Conservation (phyloP, 768 basidiomycete species). For the Trametopsis cervina region DNA sequence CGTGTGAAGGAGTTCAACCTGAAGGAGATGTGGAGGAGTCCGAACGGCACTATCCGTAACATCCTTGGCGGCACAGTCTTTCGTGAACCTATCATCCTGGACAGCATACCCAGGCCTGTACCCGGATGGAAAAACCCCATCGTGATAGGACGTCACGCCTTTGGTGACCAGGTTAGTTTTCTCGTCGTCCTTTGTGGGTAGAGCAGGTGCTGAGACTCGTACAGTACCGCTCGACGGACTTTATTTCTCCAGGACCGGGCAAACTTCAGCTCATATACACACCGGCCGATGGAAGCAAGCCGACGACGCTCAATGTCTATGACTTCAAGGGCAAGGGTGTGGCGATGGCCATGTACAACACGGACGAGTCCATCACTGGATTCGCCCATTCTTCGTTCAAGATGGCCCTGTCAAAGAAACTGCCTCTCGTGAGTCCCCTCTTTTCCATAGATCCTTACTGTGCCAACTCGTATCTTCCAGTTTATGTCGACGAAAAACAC, state of each 20-base stretch:
- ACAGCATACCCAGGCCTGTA: conserved; percentile 85
- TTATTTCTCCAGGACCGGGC: conserved; percentile 84
- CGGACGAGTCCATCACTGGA: conserved; percentile 91
- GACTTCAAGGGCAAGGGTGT: conserved; percentile 92
- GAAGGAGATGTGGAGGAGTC: conserved; percentile 98
- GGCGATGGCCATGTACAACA: conserved; percentile 98
- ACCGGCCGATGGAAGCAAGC: conserved; percentile 66
- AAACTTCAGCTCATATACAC: conserved; percentile 91
- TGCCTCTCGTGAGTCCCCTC: conserved; percentile 52
- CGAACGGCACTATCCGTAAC: conserved; percentile 97
- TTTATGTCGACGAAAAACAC: conserved; percentile 99
- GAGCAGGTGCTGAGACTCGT: neutral
- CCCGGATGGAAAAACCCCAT: conserved; percentile 98
- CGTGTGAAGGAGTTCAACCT: conserved; percentile 95
- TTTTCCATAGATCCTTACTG: too few relatives aligned
- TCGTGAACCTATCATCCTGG: conserved; percentile 94
- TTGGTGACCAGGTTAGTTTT: conserved; percentile 78
- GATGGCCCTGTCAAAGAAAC: conserved; percentile 80
- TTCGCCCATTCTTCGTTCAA: conserved; percentile 99
- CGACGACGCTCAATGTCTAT: conserved; percentile 74
- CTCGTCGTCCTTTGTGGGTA: neutral
- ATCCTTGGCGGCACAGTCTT: conserved; percentile 98
- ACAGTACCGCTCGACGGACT: conserved; percentile 95
- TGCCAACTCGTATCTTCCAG: too few relatives aligned
- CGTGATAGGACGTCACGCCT: conserved; percentile 93